Base-by-base conservation (phyloP, 1,284 basidiomycete genomes). In the Ganoderma resinaceum region DNA sequence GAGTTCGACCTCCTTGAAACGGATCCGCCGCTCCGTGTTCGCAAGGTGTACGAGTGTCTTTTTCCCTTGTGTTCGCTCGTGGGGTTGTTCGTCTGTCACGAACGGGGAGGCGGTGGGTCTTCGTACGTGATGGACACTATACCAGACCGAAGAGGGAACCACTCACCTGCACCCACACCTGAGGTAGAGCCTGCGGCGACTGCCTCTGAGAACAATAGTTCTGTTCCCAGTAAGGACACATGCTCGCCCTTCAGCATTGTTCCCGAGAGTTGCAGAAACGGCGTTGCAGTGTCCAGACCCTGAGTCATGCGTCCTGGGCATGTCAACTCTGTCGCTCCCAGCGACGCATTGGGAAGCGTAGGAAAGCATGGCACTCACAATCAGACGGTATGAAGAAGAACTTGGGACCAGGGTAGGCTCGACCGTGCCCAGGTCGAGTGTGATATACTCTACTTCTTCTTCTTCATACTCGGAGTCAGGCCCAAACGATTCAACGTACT, bases 251-350 rank as follows among this genome's bases (percentile, higher is more conserved):
- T 89, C 72, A 93, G 84, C 38, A 92, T 83, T 0, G 90, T 90
- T 3, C 91, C 91, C 11, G 90, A 89, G 0, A 94, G 82, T 73
- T 94, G 92, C 18, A 94, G 77, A 73, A 87, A 93, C 0, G 92
- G 92, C 0, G 87, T 89, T 0, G 90, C 86, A 0, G 90, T 91
- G 76, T 94, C 91, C 20, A 94, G 78, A 1, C 92, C 92, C 92
- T 94, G 72, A 43, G 7, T 59, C 35, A 62, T 31, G 63, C 31
- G 20, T 61, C 38, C 31, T 66, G 18, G 33, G 61, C 23, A 61
- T 70, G 53, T 66, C 62, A 66, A 61, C 60, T 35, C 23, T 14
- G 18, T 18, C 55, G 31, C 33, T 18, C 38, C 42, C n/a, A 60
- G 37, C 23, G 29, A 58, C 20, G 31, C 18, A 4, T 11, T 23